Percentiles rank a stretch among this genome's conserved stretches.
Evolutionary conservation across 805 yeast genomes (phyloP).

Genomic region (Wickerhamomyces strasburgensis): DNA sequence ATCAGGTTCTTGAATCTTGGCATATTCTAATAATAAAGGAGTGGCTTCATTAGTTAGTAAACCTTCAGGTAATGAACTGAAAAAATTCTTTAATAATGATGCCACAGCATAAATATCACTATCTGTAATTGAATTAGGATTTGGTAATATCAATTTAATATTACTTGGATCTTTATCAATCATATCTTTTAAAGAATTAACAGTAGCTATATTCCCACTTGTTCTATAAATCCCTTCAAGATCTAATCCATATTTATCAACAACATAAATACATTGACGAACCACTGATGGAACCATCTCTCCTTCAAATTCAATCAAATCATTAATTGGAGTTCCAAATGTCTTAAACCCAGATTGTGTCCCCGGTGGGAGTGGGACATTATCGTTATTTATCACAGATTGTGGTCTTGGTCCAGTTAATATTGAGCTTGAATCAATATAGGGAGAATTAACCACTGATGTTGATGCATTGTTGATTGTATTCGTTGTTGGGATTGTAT

Average conservation of each 20-base stretch:
- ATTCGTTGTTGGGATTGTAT: no score
- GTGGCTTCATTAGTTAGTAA: slow-evolving; percentile 62
- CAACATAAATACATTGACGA: slow-evolving; percentile 77
- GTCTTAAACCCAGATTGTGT: slow-evolving; percentile 39
- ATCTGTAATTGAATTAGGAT: slow-evolving; percentile 56
- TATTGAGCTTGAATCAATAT: slow-evolving; percentile 14
- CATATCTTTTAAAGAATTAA: slow-evolving; percentile 64
- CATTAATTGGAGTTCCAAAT: slow-evolving; percentile 82
- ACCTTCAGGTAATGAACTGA: slow-evolving; percentile 83
- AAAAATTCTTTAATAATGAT: slow-evolving; percentile 77
- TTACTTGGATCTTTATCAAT: slow-evolving; percentile 76
- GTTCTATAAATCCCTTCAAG: slow-evolving; percentile 88
- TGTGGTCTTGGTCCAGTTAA: slow-evolving; percentile 27
- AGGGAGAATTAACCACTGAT: slow-evolving; percentile 6
- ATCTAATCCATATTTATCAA: slow-evolving; percentile 79
- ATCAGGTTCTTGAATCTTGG: slow-evolving; percentile 56
- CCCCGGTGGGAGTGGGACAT: slow-evolving; percentile 25
- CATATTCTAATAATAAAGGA: slow-evolving; percentile 61
- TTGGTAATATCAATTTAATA: slow-evolving; percentile 46
- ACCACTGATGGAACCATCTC: slow-evolving; percentile 92
- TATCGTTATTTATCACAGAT: slow-evolving; percentile 24
- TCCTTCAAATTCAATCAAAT: slow-evolving; percentile 71
- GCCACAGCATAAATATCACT: slow-evolving; percentile 88
- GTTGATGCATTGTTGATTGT: no score
- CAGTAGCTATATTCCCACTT: slow-evolving; percentile 70